Conservation (phyloP, 441 rosid species). For the Mallotus japonicus region DNA sequence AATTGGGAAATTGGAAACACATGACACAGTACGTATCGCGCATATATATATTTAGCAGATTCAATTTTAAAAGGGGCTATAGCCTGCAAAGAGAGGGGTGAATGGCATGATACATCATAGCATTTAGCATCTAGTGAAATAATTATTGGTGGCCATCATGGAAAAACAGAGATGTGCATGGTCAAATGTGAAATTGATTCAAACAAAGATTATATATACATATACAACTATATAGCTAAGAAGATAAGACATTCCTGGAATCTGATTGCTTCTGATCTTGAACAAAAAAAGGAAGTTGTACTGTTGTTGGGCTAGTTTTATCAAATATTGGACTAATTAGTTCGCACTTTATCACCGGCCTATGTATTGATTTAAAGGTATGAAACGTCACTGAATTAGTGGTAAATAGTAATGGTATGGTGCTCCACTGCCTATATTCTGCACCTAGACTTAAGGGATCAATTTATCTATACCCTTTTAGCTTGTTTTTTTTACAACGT, state of each 20-base stretch:
- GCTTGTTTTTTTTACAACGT: too few relatives aligned
- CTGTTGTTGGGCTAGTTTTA: neutral
- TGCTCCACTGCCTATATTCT: too few relatives aligned
- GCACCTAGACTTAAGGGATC: too few relatives aligned
- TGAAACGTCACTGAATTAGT: neutral
- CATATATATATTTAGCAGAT: conserved; percentile 6
- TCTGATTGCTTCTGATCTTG: conserved; percentile 18
- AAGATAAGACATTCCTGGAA: conserved; percentile 21
- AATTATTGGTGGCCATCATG: conserved; percentile 15
- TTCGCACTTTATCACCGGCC: neutral
- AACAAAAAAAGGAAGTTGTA: neutral
- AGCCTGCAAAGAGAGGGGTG: conserved; percentile 19
- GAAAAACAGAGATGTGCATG: neutral
- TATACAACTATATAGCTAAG: neutral
- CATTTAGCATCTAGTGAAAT: neutral
- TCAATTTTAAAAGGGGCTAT: conserved; percentile 2
- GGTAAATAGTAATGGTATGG: too few relatives aligned
- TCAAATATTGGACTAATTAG: neutral
- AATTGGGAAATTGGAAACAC: conserved; percentile 9
- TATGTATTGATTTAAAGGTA: neutral
- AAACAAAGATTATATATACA: neutral
- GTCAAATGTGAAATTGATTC: conserved; percentile 6
- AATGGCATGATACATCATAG: neutral
- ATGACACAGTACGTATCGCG: neutral
- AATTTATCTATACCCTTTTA: too few relatives aligned